phyloP scores from a whole-genome alignment of 163 green algal species.

The Scenedesmus sp. region DNA sequence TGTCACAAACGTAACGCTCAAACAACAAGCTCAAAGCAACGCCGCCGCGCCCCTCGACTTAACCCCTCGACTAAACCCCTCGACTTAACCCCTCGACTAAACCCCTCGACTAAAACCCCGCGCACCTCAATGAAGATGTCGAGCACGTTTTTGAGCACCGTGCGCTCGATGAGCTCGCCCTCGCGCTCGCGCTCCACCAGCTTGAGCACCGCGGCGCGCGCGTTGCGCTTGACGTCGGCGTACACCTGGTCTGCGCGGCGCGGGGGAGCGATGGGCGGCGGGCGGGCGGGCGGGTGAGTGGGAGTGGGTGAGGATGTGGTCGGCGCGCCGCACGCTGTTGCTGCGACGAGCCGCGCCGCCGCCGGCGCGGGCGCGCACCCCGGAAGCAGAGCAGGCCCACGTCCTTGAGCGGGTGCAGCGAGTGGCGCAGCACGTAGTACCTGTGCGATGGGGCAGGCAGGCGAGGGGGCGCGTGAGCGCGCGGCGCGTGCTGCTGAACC shows the following conservation, averaged over 20 bases:
- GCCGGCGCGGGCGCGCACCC: constrained; percentile 53
- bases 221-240: constrained; percentile 73
- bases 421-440: constrained; percentile 97
- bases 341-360: neutral
- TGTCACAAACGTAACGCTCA: too few species aligned
- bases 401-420: constrained; percentile 87
- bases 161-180: constrained; percentile 91
- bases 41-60: too few species aligned
- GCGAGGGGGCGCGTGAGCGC: too few species aligned
- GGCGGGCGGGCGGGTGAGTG: neutral
- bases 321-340: neutral
- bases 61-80: too few species aligned
- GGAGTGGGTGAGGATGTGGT: neutral
- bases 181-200: constrained; percentile 92
- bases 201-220: constrained; percentile 86
- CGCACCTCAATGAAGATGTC: constrained; percentile 85
- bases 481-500: neutral
- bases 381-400: constrained; percentile 90
- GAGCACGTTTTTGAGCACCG: constrained; percentile 94
- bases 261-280: too few species aligned
- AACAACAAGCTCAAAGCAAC: too few species aligned
- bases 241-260: constrained; percentile 85
- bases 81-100: too few species aligned
- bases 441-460: constrained; percentile 51
- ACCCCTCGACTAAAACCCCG: too few species aligned